Conservation (phyloP, 805 yeast species). For the Wickerhamiella allomyrinae region DNA sequence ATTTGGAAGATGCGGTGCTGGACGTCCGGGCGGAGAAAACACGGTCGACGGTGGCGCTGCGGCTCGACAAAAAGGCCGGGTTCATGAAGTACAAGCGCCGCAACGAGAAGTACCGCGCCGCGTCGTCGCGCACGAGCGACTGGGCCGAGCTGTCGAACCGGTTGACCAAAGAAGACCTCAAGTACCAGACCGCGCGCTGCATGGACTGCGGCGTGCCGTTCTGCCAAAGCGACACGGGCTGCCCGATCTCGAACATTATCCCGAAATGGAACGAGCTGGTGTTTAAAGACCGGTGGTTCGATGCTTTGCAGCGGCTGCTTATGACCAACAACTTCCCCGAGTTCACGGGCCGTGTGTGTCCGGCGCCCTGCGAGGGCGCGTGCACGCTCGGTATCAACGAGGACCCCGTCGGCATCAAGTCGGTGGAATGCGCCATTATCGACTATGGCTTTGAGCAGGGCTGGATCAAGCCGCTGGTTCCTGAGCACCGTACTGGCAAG, state of each 20-base stretch:
- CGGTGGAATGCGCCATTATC: constrained; percentile 89
- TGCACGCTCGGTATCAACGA: constrained; percentile 86
- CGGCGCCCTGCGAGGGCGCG: constrained; percentile 98
- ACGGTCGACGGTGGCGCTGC: constrained; percentile 36
- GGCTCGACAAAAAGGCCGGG: constrained; percentile 71
- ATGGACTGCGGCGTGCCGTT: constrained; percentile 99
- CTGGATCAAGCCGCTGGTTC: constrained; percentile 82
- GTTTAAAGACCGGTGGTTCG: constrained; percentile 86
- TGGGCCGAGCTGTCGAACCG: constrained; percentile 85
- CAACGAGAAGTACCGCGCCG: constrained; percentile 69
- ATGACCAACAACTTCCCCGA: constrained; percentile 99
- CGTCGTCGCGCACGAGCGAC: constrained; percentile 64
- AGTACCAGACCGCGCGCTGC: constrained; percentile 90
- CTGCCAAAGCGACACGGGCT: constrained; percentile 95
- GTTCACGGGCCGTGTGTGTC: constrained; percentile 95
- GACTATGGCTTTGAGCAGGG: constrained; percentile 95
- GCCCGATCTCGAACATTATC: constrained; percentile 92
- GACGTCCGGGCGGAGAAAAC: constrained; percentile 48
- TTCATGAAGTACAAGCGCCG: constrained; percentile 89
- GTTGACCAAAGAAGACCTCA: constrained; percentile 71
- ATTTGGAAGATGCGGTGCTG: constrained; percentile 75
- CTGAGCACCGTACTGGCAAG: constrained; percentile 69
- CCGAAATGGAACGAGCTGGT: constrained; percentile 98
- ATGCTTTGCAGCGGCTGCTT: constrained; percentile 77
- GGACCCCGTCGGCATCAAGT: constrained; percentile 92